Evolutionary conservation across 2,329 filamentous ascomycete genomes (phyloP), one percentile per base, ranked within the genome.

Genomic region (Microdochium bolleyi): DNA sequence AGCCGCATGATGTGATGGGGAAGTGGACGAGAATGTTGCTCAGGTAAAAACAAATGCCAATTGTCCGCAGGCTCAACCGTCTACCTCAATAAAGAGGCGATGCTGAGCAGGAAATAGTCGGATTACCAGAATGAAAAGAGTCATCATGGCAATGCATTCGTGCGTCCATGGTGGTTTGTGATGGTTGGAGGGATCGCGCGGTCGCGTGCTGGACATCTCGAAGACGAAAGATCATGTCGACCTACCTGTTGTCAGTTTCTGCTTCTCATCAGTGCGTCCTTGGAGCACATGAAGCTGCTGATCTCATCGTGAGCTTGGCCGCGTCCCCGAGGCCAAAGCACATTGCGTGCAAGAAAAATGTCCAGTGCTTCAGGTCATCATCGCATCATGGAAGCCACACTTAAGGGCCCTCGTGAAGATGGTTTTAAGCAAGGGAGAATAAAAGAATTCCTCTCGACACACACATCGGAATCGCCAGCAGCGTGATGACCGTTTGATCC

Each of bases 311-410:
- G 34, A 22, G 19, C n/a, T n/a, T n/a, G n/a, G n/a, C n/a, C n/a
- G n/a, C n/a, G n/a, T 46, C 9, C 19, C 16, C 4, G 22, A 19
- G 16, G n/a, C 34, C 13, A 38, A 19, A 19, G 34, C 7, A 16
- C 34, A 38, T 4, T 11, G 13, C n/a, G 10, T 10, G 8, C 13
- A 46, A 22, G 21, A 51, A 52, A 57, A 62, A 75, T 82, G 79
- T 83, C 73, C 73, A 67, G 81, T 82, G 78, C 75, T 74, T 82
- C 76, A 83, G 80, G 80, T 84, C 79, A 83, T 83, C 80, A 81
- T 62, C 80, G 78, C 74, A 80, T 83, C 80, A 82, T 83, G 80
- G 79, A 74, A 78, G 79, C 79, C 78, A 67, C 77, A 66, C 53
- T 63, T 68, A 76, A 78, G 78, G 80, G 79, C 80, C 78, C 80